Evolutionary conservation across 2,329 filamentous ascomycete species (phyloP), one percentile per base, ranked within the genome.

Genomic region (Ceratocystiopsis sp.): DNA sequence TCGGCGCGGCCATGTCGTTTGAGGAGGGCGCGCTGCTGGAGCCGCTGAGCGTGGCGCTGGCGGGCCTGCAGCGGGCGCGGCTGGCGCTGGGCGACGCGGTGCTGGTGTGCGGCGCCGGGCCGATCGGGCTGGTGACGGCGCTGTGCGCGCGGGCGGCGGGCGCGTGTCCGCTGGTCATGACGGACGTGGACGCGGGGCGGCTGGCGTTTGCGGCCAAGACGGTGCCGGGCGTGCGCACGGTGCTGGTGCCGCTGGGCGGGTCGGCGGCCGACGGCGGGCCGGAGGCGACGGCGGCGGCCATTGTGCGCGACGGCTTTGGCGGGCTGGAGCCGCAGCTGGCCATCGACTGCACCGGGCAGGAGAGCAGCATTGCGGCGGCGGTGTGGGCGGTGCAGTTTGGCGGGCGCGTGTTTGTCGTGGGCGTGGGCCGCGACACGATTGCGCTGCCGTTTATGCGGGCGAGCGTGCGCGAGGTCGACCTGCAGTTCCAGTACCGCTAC

Each of bases 401-500:
- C 51, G 89, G 91, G 54, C 94, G 93, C 64, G 89, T 96, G 43
- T 96, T 96, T 57, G 81, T 96, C 50, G 93, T 95, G 51, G 89
- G 89, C 36, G 87, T 96, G 3, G 91, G 89, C 51, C 89, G 83
- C 70, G 87, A 91, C 59, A 84, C 95, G 68, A 91, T 96, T 68
- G 85, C 75, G 62, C 81, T 96, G 50, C 89, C 89, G 25, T 96
- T 96, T 61, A 95, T 95, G 89, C 68, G 85, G 42, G 73, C 89
- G 45, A 89, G 81, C 54, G 89, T 87, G 7, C 75, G 84, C 50
- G 91, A 96, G 65, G 82, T 96, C 53, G 89, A 96, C 62, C 68
- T 96, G 47, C 84, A 93, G 65, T 91, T 95, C 62, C 89, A 96
- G 67, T 96, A 96, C 67, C 76, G 91, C 48, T 96, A 96, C 68